A percentile compares a stretch with the other conserved stretches of the same genome.
Conservation (phyloP, 1,284 basidiomycete species). For the Trametes versicolor region DNA sequence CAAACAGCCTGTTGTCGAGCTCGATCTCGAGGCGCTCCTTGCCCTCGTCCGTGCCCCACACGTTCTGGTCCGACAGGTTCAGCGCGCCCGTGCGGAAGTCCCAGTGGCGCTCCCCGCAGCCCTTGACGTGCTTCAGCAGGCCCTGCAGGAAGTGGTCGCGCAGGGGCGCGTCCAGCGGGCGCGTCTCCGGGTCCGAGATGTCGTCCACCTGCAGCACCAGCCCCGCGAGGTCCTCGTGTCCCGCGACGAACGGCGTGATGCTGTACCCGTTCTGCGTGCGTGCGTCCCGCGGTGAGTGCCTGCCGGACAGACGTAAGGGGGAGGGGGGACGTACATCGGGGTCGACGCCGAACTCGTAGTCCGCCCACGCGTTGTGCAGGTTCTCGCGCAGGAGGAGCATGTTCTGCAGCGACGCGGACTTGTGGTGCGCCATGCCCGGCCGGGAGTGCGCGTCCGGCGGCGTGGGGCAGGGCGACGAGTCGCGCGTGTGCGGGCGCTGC, state of each 20-base stretch:
- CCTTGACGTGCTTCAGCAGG: conserved; percentile 37
- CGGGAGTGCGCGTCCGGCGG: neutral
- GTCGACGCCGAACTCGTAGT: conserved; percentile 38
- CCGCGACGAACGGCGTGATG: conserved; percentile 34
- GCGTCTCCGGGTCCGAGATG: conserved; percentile 36
- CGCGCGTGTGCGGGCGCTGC: too few species aligned
- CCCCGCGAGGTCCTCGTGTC: conserved; percentile 32
- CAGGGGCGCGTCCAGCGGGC: conserved; percentile 39
- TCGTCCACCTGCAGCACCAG: conserved; percentile 35
- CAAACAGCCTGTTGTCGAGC: conserved; percentile 31
- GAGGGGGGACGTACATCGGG: conserved; percentile 38
- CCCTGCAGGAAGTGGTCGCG: conserved; percentile 40
- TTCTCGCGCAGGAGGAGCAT: conserved; percentile 34
- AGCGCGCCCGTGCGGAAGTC: conserved; percentile 27
- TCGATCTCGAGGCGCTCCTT: conserved; percentile 36
- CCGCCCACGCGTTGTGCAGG: conserved; percentile 35
- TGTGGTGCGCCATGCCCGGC: conserved; percentile 22
- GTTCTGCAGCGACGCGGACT: conserved; percentile 37
- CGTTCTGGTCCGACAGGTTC: conserved; percentile 32
- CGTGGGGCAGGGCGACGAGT: neutral
- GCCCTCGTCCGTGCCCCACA: conserved; percentile 35
- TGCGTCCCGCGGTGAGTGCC: neutral
- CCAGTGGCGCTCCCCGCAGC: conserved; percentile 35
- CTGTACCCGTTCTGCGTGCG: conserved; percentile 36
- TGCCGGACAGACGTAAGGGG: too few species aligned